Percentiles rank a stretch among this genome's conserved stretches.
phyloP scores from a whole-genome alignment of 768 basidiomycete genomes.

The Peribolospora baueri region DNA sequence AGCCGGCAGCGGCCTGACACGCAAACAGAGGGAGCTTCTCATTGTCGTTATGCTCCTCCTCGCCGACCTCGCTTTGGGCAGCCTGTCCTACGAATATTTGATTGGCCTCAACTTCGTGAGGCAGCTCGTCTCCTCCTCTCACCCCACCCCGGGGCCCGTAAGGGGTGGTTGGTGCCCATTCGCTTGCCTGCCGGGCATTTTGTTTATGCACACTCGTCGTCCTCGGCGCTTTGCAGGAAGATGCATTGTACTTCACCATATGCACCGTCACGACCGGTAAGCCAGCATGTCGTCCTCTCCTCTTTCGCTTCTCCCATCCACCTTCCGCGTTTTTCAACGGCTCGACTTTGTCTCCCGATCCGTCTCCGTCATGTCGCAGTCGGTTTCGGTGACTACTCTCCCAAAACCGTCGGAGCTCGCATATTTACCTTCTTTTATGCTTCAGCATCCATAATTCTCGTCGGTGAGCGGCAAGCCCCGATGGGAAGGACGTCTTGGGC shows the following conservation, averaged over 20 bases:
- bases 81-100: conserved; percentile 32
- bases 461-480: not conserved
- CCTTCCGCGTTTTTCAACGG: not conserved
- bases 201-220: not conserved
- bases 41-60: conserved; percentile 53
- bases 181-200: not conserved
- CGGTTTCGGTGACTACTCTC: conserved; percentile 8
- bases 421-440: not conserved
- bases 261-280: conserved; percentile 45
- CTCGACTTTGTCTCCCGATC: not conserved
- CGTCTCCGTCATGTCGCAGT: not conserved
- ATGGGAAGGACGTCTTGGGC: not conserved
- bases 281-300: conserved; percentile 6
- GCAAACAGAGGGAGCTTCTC: conserved; percentile 49
- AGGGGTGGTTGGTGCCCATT: not conserved
- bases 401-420: conserved; percentile 6
- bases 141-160: conserved; percentile 7
- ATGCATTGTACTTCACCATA: conserved; percentile 25
- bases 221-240: not conserved
- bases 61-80: conserved; percentile 47
- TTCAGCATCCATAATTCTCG: not conserved
- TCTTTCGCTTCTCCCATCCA: not conserved
- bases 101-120: conserved; percentile 37
- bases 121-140: conserved; percentile 34
- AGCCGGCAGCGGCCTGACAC: conserved; percentile 33